phyloP scores from a whole-genome alignment of 129 eudicot species.

The Arctium minus region DNA sequence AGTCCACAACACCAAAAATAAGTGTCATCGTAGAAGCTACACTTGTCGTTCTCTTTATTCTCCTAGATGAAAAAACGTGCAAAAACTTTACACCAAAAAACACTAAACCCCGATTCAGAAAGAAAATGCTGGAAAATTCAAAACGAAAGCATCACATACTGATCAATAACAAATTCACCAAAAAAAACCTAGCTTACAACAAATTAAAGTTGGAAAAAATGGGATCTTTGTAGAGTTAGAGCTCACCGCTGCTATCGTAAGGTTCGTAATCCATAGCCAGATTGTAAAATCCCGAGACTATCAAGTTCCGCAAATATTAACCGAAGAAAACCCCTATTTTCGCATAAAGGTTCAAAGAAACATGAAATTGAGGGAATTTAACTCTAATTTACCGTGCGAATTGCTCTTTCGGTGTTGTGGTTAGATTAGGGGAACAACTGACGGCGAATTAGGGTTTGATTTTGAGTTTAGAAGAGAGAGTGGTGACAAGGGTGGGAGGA shows the following conservation, averaged over 20 bases:
- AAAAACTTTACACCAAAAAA: not conserved
- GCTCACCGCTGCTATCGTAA: constrained; percentile 71
- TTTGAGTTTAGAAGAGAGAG: constrained; percentile 20
- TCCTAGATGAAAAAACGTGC: not conserved
- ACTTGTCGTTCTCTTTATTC: not conserved
- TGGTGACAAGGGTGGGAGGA: constrained; percentile 15
- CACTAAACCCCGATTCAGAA: not conserved
- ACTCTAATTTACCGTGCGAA: not conserved
- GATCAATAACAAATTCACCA: not conserved
- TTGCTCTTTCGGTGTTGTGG: not conserved
- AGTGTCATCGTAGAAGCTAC: not conserved
- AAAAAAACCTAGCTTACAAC: constrained; percentile 5
- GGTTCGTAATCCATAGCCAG: constrained; percentile 77
- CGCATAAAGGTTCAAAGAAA: not conserved
- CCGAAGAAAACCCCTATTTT: constrained; percentile 7
- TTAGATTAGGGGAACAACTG: constrained; percentile 1
- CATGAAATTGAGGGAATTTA: not conserved
- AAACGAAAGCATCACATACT: not conserved
- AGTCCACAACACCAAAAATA: not conserved
- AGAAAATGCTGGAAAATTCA: not conserved
- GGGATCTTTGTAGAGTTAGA: not conserved
- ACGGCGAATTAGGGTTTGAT: constrained; percentile 26
- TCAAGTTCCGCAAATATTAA: not conserved
- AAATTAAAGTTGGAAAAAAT: constrained; percentile 14
- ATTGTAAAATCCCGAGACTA: constrained; percentile 14